phyloP scores from a whole-genome alignment of 305 asterid genomes.

The Fraxinus floribunda region DNA sequence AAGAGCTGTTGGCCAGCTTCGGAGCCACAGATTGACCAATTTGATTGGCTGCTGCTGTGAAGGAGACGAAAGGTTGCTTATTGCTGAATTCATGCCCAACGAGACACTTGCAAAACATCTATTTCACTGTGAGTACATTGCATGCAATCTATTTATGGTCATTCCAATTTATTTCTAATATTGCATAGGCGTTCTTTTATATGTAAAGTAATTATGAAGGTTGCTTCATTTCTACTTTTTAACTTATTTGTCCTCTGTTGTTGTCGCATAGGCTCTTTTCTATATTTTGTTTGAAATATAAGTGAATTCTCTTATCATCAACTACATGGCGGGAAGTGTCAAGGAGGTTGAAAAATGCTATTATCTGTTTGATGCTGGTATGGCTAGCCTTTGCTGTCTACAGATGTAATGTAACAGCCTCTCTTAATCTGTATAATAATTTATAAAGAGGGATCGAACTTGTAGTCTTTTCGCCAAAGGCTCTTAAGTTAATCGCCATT shows the following conservation, averaged over 20 bases:
- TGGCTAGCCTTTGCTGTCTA: not conserved
- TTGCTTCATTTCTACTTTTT: not conserved
- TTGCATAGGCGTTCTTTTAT: constrained; percentile 6
- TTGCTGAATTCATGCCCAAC: constrained; percentile 91
- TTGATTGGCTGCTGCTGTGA: constrained; percentile 93
- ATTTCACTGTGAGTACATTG: constrained; percentile 73
- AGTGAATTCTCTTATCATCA: not conserved
- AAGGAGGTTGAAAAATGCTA: not conserved
- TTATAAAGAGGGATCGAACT: not conserved
- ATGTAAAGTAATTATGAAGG: not conserved
- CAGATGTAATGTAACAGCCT: not conserved
- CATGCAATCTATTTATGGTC: not conserved
- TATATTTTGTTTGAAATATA: not conserved
- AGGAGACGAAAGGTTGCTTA: constrained; percentile 90
- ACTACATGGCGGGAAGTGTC: not conserved
- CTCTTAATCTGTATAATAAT: not conserved
- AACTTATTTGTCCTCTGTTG: not conserved
- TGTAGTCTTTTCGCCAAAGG: not conserved
- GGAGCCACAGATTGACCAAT: constrained; percentile 72
- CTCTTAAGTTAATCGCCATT: not conserved
- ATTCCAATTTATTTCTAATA: not conserved
- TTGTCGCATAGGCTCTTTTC: not conserved
- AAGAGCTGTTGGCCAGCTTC: constrained; percentile 82
- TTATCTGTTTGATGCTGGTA: not conserved
- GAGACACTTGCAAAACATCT: constrained; percentile 92